phyloP scores from a whole-genome alignment of 768 basidiomycete genomes.

The Phallus indusiatus region DNA sequence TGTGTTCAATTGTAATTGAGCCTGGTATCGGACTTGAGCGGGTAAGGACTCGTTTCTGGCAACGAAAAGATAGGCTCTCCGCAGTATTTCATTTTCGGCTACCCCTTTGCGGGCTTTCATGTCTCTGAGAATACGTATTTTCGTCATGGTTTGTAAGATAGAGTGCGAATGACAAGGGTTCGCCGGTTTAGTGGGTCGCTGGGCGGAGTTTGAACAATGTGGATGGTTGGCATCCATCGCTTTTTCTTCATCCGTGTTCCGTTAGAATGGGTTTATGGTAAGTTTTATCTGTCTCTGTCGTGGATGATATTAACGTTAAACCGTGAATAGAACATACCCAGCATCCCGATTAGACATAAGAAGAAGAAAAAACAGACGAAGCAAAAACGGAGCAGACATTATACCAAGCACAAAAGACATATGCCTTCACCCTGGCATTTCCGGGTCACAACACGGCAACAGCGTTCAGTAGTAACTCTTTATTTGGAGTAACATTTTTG shows the following conservation, averaged over 20 bases:
- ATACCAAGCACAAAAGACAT: not conserved
- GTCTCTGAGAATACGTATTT: conserved; percentile 58
- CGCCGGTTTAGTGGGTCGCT: not conserved
- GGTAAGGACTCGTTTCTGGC: conserved; percentile 88
- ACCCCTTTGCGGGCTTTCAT: conserved; percentile 69
- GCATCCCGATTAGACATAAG: not conserved
- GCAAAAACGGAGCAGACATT: not conserved
- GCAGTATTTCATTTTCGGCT: conserved; percentile 64
- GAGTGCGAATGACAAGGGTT: conserved; percentile 10
- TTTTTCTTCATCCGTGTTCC: not conserved
- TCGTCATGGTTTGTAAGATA: conserved; percentile 21
- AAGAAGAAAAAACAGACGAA: not conserved
- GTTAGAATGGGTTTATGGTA: not conserved
- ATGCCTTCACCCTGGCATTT: not conserved
- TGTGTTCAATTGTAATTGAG: conserved; percentile 86
- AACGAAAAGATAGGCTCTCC: conserved; percentile 87
- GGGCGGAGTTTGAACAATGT: conserved; percentile 2
- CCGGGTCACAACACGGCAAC: conserved; percentile 15
- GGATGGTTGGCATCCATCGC: not conserved
- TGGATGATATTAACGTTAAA: no score
- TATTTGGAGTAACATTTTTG: conserved; percentile 74
- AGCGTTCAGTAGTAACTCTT: conserved; percentile 65
- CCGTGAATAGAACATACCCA: not conserved
- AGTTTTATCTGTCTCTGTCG: not conserved
- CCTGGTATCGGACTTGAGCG: conserved; percentile 82